These are phyloP conservation scores for Phytopythium ostracodes DNA, from an alignment of 352 stramenopile genomes.

Conservation along the genomic window DNA sequence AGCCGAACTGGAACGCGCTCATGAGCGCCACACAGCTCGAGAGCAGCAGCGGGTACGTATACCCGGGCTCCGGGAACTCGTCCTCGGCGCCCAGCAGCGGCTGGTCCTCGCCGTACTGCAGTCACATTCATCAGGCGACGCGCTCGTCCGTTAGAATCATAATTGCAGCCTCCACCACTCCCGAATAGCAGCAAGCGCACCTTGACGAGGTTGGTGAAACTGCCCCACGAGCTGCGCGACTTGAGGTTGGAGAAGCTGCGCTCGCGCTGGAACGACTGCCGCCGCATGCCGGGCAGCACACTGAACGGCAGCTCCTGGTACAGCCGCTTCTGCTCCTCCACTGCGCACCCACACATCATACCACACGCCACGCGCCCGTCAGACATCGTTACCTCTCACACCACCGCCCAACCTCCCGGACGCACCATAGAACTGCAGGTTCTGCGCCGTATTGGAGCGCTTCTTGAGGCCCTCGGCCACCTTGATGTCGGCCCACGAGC, in stretches of 20 bases:
- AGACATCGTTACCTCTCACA: neutral
- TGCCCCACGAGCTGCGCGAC: conserved; percentile 50
- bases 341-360: conserved; percentile 22
- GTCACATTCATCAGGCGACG: neutral
- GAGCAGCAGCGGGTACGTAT: conserved; percentile 58
- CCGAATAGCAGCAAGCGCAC: no score
- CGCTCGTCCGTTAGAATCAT: neutral
- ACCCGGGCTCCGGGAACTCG: conserved; percentile 61
- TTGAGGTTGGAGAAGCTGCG: conserved; percentile 70
- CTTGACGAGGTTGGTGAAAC: conserved; percentile 47
- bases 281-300: conserved; percentile 62
- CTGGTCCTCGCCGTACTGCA: conserved; percentile 66
- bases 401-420: neutral
- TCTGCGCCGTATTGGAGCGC: conserved; percentile 74
- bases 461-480: conserved; percentile 66
- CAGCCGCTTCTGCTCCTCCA: conserved; percentile 68
- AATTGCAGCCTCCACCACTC: no score
- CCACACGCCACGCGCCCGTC: neutral
- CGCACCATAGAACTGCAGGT: conserved; percentile 74
- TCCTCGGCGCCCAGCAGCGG: conserved; percentile 49
- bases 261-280: conserved; percentile 68
- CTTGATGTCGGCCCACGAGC: conserved; percentile 67
- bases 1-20: conserved; percentile 68
- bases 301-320: conserved; percentile 75
- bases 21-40: conserved; percentile 69